Conservation (phyloP, 2,329 filamentous ascomycete species). For the Neofusicoccum sp. region DNA sequence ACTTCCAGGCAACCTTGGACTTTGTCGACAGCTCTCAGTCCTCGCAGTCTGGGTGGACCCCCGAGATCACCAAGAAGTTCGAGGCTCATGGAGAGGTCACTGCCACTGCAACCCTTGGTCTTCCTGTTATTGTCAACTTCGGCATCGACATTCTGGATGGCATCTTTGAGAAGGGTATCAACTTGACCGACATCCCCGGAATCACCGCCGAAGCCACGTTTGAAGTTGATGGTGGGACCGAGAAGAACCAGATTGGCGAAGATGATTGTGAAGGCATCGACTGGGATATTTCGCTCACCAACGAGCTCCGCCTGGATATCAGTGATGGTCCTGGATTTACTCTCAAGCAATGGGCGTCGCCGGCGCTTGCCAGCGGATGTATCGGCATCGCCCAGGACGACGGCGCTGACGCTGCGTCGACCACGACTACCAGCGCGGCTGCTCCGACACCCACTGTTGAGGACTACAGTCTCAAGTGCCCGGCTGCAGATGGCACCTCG, state of each 20-base stretch:
- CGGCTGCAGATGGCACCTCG: neutral
- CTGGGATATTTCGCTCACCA: slow-evolving; percentile 21
- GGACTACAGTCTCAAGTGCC: slow-evolving; percentile 8
- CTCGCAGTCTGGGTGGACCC: slow-evolving; percentile 20
- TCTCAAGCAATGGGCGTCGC: slow-evolving; percentile 12
- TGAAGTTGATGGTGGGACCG: slow-evolving; percentile 4
- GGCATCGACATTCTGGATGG: slow-evolving; percentile 23
- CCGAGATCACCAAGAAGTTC: slow-evolving; percentile 22
- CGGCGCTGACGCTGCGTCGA: neutral
- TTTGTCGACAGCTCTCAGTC: slow-evolving; percentile 13
- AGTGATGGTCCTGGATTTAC: slow-evolving; percentile 3
- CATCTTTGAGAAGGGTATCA: slow-evolving; percentile 18
- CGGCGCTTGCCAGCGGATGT: slow-evolving; percentile 6
- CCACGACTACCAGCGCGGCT: neutral
- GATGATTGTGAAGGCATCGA: slow-evolving; percentile 23
- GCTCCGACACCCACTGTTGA: neutral
- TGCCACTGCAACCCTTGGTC: slow-evolving; percentile 14
- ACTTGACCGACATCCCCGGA: slow-evolving; percentile 22
- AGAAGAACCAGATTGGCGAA: slow-evolving; percentile 13
- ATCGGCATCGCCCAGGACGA: neutral
- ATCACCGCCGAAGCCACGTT: slow-evolving; percentile 20
- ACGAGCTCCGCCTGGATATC: slow-evolving; percentile 17
- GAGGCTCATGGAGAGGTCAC: slow-evolving; percentile 21
- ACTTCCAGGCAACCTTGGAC: slow-evolving; percentile 20
- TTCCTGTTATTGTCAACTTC: slow-evolving; percentile 20